These are phyloP conservation scores for Amaranthus hypochondriacus DNA, from an alignment of 148 eudicot genomes.

Conservation along the genomic window DNA sequence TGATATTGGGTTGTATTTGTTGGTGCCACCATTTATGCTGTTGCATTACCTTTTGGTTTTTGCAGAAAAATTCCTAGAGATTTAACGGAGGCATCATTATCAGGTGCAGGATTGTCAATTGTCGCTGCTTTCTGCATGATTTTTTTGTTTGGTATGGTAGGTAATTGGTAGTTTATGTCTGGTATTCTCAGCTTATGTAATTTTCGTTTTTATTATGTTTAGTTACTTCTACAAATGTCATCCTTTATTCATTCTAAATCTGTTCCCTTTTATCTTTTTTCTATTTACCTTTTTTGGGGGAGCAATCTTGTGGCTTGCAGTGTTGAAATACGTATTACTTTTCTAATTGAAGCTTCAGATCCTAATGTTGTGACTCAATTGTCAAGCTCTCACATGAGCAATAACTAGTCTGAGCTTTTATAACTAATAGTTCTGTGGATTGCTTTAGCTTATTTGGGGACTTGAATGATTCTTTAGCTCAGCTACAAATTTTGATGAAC, in stretches of 20 bases:
- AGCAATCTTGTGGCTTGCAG: not conserved
- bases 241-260: not conserved
- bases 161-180: conserved; percentile 32
- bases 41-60: conserved; percentile 1
- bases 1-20: not conserved
- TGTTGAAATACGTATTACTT: not conserved
- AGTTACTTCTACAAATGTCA: not conserved
- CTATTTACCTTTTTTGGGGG: not conserved
- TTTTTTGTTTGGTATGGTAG: conserved; percentile 96
- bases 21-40: not conserved
- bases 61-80: conserved; percentile 97
- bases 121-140: conserved; percentile 77
- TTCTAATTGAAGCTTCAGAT: not conserved
- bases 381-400: not conserved
- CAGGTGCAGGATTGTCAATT: conserved; percentile 93
- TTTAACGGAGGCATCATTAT: conserved; percentile 93
- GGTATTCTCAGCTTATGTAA: conserved; percentile 8
- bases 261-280: not conserved
- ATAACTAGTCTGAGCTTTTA: not conserved
- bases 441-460: not conserved
- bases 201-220: not conserved
- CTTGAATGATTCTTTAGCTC: not conserved
- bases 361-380: not conserved
- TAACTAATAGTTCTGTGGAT: not conserved
- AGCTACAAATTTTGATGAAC: not conserved